Base-by-base conservation (phyloP, 805 yeast species). In the Torulaspora microellipsoides region DNA sequence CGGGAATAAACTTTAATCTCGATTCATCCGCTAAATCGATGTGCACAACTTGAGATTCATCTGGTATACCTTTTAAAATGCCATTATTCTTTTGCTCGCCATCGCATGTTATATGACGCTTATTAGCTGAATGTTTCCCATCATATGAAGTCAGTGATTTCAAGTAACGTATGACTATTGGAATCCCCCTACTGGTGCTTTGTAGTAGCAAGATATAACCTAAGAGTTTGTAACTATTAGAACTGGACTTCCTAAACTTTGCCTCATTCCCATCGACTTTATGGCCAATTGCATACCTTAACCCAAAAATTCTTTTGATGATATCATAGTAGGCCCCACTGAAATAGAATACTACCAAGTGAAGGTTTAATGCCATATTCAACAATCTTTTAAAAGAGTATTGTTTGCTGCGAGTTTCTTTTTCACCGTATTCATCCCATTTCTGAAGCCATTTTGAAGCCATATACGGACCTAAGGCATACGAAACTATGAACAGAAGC, bases 291-390 rank as follows among this genome's bases (percentile, higher is more conserved):
- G 78, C 90, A 60, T 91, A 91, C 31, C 95, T 68, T 60, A 91
- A 59, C 0, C 96, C 96, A 61, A 82, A 80, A 0, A 88, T 13
- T 31, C 98, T 69, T 54, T 88, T 89, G 1, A 85, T 76, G 4
- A 89, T 52, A 39, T 84, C 81, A 65, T 90, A 90, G 62, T 83
- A 93, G 25, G 81, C 75, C 2, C 97, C 98, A 34, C 72, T 73
- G 56, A 90, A 78, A 64, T 91, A 91, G 60, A 91, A 91, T 0
- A 85, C 30, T 0, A 95, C 91, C 40, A 89, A 64, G 60, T 91
- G 95, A 12, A 85, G 45, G 54, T 85, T 84, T 59, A 80, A 65
- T 5, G 85, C 43, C 1, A 76, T 39, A 48, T 81, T 82, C 27
- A 78, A 52, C 3, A 77, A 52, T 40, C 69, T 68, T 13, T 73